Conservation (phyloP, 805 yeast species). For the Peterozyma toletana region DNA sequence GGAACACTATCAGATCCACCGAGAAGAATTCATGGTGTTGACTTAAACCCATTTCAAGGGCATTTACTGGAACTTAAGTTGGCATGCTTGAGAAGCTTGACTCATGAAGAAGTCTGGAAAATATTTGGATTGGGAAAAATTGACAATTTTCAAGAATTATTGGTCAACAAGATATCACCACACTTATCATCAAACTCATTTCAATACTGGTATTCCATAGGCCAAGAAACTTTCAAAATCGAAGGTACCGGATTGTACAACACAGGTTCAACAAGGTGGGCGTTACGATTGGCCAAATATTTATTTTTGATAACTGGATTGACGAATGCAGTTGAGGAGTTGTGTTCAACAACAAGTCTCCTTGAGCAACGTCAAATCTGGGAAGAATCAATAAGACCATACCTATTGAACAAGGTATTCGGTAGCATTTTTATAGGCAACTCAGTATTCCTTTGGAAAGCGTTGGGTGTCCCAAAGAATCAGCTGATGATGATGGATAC, state of each 20-base stretch:
- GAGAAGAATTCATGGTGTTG: slow-evolving; percentile 75
- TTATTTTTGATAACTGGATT: slow-evolving; percentile 54
- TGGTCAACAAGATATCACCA: slow-evolving; percentile 52
- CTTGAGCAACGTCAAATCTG: slow-evolving; percentile 61
- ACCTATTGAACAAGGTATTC: slow-evolving; percentile 63
- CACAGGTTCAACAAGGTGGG: slow-evolving; percentile 86
- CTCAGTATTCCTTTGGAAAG: slow-evolving; percentile 83
- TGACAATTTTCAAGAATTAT: slow-evolving; percentile 40
- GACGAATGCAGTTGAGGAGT: slow-evolving; percentile 37
- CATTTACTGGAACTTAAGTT: slow-evolving; percentile 74
- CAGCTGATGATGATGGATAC: slow-evolving; percentile 78
- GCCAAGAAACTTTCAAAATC: slow-evolving; percentile 45
- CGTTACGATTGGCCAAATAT: slow-evolving; percentile 58
- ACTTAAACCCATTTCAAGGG: slow-evolving; percentile 76
- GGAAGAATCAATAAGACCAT: slow-evolving; percentile 57
- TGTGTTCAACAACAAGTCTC: slow-evolving; percentile 51
- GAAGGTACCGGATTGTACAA: slow-evolving; percentile 63
- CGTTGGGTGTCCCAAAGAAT: slow-evolving; percentile 82
- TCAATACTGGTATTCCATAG: slow-evolving; percentile 72
- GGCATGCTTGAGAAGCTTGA: slow-evolving; percentile 56
- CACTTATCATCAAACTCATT: slow-evolving; percentile 74
- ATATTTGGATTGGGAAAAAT: slow-evolving; percentile 72
- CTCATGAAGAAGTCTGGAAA: slow-evolving; percentile 59
- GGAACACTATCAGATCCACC: slow-evolving; percentile 71
- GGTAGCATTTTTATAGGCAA: slow-evolving; percentile 68